phyloP scores from a whole-genome alignment of 371 early-diverging fungal genomes.

The Parasitella parasitica region DNA sequence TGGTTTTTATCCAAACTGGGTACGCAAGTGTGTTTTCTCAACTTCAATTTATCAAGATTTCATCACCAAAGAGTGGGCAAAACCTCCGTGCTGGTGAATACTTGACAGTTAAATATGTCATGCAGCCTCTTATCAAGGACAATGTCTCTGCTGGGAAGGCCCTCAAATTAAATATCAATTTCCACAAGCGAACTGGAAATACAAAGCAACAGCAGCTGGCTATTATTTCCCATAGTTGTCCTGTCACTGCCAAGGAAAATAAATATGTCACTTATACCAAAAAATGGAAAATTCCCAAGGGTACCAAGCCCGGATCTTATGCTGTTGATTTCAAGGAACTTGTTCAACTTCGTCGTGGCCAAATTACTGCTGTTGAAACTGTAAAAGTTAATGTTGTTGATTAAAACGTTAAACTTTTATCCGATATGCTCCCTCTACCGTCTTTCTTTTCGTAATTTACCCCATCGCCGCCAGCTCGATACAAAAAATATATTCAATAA shows the following conservation, averaged over 20 bases:
- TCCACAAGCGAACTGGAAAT: slow-evolving; percentile 28
- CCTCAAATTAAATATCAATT: slow-evolving; percentile 16
- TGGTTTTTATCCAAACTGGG: slow-evolving; percentile 22
- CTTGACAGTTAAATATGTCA: slow-evolving; percentile 35
- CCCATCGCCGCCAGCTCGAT: no score
- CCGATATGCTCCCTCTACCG: neutral
- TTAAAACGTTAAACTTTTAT: slow-evolving; percentile 8
- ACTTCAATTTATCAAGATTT: slow-evolving; percentile 49
- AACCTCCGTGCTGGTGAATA: slow-evolving; percentile 32
- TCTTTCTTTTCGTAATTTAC: neutral
- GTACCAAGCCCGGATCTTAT: slow-evolving; percentile 57
- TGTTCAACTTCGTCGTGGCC: slow-evolving; percentile 39
- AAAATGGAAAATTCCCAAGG: slow-evolving; percentile 52
- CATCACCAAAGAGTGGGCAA: slow-evolving; percentile 34
- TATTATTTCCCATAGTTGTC: slow-evolving; percentile 25
- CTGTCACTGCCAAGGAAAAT: slow-evolving; percentile 30
- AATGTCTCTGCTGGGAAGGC: slow-evolving; percentile 23
- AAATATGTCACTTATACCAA: slow-evolving; percentile 41
- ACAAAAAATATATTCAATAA: no score
- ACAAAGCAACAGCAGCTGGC: slow-evolving; percentile 3
- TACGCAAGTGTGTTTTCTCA: slow-evolving; percentile 43
- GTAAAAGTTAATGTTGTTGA: slow-evolving; percentile 41
- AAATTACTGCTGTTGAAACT: slow-evolving; percentile 38
- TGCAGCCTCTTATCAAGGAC: slow-evolving; percentile 39
- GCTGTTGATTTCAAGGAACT: slow-evolving; percentile 44